Base-by-base conservation (phyloP, 2,329 filamentous ascomycete species). In the Diaporthe ampelina region DNA sequence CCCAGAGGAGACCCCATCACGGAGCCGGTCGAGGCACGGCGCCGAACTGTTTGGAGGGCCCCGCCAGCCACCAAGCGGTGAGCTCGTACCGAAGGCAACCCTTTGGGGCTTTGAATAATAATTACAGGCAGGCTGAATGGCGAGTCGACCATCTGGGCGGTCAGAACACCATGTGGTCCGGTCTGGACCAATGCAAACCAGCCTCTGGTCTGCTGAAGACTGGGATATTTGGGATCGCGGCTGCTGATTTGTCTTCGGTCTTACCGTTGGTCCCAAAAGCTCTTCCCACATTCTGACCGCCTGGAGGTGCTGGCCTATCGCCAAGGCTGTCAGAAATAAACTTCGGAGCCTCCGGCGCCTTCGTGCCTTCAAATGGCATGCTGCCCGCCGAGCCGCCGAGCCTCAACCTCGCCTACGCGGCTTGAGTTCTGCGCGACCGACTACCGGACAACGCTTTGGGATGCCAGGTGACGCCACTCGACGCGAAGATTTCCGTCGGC, bases 211-310 rank as follows among this genome's bases (percentile, higher is more conserved):
- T 50, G 43, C 61, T 52, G 63, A 67, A 68, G 63, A 68, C 48
- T 65, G 61, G 43, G 61, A 68, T 37, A n/a, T 4, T 19, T 15
- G 29, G 24, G 37, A 40, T 21, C n/a, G 32, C 21, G 29, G 45
- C 45, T 67, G 63, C 63, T 67, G 63, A 68, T 54, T 54, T 68
- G 48, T 68, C 29, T n/a, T 68, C 63, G 48, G 63, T n/a, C 32
- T 54, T 11, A 68, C 63, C 63, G 63, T 24, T 40, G 63, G 45
- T 52, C 35, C 63, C 29, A 50, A 40, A 68, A 35, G 32, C 8
- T 29, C 32, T 68, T 52, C 63, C 63, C 63, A 68, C 48, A 54
- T 54, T 29, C 63, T 68, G 63, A 68, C 63, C 63, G 48, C 63
- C 63, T 50, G 29, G 48, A 37, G 15, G n/a, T 19, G 37, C 32